Conservation (phyloP, 1,284 basidiomycete genomes). For the Hemileia vastatrix region DNA sequence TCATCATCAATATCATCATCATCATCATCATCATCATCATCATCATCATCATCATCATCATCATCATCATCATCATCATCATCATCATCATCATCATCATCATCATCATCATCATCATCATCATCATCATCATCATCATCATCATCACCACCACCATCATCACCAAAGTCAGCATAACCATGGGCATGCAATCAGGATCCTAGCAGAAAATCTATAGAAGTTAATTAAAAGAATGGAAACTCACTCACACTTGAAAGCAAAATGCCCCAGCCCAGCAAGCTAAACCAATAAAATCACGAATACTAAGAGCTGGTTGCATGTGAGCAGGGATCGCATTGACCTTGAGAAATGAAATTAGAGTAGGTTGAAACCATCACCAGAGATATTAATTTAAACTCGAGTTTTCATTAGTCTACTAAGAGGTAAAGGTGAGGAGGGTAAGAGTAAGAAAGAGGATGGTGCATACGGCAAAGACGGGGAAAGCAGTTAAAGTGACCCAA, state of each 20-base stretch:
- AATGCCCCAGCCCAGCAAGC: conserved; percentile 56
- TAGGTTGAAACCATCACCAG: neutral
- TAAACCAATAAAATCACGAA: conserved; percentile 55
- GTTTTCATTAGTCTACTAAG: neutral
- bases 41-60: too few species aligned
- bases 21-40: too few species aligned
- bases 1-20: too few species aligned
- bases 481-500: conserved; percentile 60
- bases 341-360: conserved; percentile 31
- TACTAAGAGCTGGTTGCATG: conserved; percentile 54
- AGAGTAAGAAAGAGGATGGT: conserved; percentile 14
- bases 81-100: too few species aligned
- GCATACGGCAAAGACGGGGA: conserved; percentile 56
- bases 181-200: too few species aligned
- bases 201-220: too few species aligned
- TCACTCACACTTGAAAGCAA: conserved; percentile 51
- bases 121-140: too few species aligned
- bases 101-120: too few species aligned
- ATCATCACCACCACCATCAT: too few species aligned
- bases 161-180: too few species aligned
- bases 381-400: neutral
- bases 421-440: neutral
- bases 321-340: conserved; percentile 56
- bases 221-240: too few species aligned
- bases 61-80: too few species aligned